Base-by-base conservation (phyloP, 1,284 basidiomycete genomes). In the Malassezia yamatoensis region DNA sequence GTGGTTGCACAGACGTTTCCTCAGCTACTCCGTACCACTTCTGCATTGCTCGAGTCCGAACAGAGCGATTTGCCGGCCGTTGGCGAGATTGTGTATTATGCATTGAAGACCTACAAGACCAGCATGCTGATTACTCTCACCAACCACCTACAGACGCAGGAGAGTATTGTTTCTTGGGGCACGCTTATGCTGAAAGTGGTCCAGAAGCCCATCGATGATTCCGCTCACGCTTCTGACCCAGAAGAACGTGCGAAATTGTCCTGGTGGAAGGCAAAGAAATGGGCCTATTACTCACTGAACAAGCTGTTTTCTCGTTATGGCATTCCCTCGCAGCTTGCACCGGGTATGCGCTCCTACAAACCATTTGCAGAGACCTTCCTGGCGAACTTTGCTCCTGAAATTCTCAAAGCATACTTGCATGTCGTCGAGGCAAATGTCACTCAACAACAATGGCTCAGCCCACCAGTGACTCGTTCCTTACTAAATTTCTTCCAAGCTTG, bases 221-320 rank as follows among this genome's bases (percentile, higher is more conserved):
- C 42, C 5, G 54, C 43, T 15, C 39, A 38, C 10, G 53, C 46
- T 9, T 12, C 11, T 21, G 55, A 58, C 18, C 39, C 39, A 6
- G 55, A 58, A 16, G 62, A 55, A 33, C 49, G 55, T 18, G 61
- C 67, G 53, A 37, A 51, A 16, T 49, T 59, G 37, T 54, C 61
- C 3, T 74, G 72, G 72, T 72, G 67, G 67, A 70, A 68, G 62
- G 70, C 72, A 32, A 74, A 74, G 60, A 74, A 74, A 60, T 74
- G 72, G 72, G 67, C 72, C 12, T 71, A 64, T 65, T 67, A 64
- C 62, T 64, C 67, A 36, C 66, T 74, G 54, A 73, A 73, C 66
- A 67, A 66, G 56, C 69, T 74, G 46, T 72, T 72, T 49, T 61
- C 57, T 12, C 61, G 67, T 18, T 74, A 68, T 51, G 72, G 72